Conservation (phyloP, 2,329 filamentous ascomycete genomes). For the Colletotrichum caudatum region DNA sequence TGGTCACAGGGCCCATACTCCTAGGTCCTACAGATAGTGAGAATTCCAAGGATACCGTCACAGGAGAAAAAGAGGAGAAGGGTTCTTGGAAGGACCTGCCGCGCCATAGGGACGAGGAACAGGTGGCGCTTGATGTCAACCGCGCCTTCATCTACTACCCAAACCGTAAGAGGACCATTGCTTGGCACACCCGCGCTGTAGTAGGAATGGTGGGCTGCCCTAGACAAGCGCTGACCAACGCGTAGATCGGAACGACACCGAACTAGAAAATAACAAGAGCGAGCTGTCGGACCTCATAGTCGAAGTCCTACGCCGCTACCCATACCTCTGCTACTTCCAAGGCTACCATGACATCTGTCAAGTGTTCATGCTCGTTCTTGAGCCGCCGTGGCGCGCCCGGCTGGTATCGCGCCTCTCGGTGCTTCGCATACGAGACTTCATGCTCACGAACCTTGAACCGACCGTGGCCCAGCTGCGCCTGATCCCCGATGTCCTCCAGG, state of each 20-base stretch:
- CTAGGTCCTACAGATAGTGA: conserved; percentile 57
- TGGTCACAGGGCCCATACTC: conserved; percentile 69
- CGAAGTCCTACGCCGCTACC: conserved; percentile 82
- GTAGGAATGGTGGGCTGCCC: background rate
- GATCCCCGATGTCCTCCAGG: conserved; percentile 82
- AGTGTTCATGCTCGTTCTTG: conserved; percentile 89
- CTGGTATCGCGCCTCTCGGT: conserved; percentile 86
- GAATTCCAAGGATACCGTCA: conserved; percentile 37
- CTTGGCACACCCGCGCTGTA: background rate
- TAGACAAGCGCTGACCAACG: conserved; percentile 37
- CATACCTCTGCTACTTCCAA: conserved; percentile 94
- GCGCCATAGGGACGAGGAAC: conserved; percentile 87
- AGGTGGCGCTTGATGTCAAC: conserved; percentile 92
- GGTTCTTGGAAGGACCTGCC: conserved; percentile 72
- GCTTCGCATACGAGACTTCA: conserved; percentile 94
- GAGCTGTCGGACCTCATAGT: conserved; percentile 86
- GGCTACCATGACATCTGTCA: conserved; percentile 99
- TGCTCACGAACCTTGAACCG: conserved; percentile 88
- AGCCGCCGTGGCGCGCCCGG: conserved; percentile 66
- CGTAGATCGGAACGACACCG: conserved; percentile 75
- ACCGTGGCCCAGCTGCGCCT: conserved; percentile 88
- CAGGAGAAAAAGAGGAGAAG: conserved; percentile 37
- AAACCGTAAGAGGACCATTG: conserved; percentile 66
- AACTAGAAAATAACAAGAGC: conserved; percentile 77
- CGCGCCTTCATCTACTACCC: conserved; percentile 99